These are phyloP conservation scores for Alternaria dauci DNA, from an alignment of 2,329 filamentous ascomycete genomes.

Conservation along the genomic window DNA sequence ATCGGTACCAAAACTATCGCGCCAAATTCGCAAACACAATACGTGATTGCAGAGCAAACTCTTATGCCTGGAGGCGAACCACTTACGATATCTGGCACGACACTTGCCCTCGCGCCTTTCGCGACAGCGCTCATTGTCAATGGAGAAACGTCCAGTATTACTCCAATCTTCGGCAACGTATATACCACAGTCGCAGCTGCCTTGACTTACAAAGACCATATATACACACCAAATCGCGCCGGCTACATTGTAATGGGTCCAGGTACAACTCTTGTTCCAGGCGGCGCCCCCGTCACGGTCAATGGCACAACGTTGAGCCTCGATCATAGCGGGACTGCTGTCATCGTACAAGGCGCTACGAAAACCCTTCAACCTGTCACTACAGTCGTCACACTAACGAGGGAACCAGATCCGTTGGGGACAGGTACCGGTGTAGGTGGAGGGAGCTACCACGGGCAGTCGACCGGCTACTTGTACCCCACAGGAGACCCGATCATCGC, in stretches of 20 bases:
- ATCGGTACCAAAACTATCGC: constrained; percentile 32
- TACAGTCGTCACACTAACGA: constrained; percentile 31
- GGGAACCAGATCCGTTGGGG: not conserved
- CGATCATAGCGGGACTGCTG: constrained; percentile 35
- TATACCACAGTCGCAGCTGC: constrained; percentile 39
- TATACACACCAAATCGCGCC: constrained; percentile 55
- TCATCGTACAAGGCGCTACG: constrained; percentile 37
- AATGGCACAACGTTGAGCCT: constrained; percentile 47
- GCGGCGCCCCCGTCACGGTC: constrained; percentile 48
- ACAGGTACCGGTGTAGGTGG: constrained; percentile 1
- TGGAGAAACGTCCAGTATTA: constrained; percentile 36
- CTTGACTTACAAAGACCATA: constrained; percentile 47
- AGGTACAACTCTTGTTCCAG: constrained; percentile 48
- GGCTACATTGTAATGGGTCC: constrained; percentile 54
- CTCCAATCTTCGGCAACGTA: constrained; percentile 25
- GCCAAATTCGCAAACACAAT: constrained; percentile 36
- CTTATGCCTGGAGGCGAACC: constrained; percentile 46
- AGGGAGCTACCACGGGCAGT: constrained; percentile 4
- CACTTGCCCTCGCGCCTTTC: constrained; percentile 45
- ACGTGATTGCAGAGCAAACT: constrained; percentile 43
- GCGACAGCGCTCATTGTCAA: constrained; percentile 50
- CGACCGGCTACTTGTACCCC: constrained; percentile 8
- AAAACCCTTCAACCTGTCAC: constrained; percentile 32
- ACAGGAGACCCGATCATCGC: constrained; percentile 15
- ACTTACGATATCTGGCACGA: constrained; percentile 49